These are phyloP conservation scores for Pholiota microspora DNA, from an alignment of 768 basidiomycete genomes.

Conservation along the genomic window DNA sequence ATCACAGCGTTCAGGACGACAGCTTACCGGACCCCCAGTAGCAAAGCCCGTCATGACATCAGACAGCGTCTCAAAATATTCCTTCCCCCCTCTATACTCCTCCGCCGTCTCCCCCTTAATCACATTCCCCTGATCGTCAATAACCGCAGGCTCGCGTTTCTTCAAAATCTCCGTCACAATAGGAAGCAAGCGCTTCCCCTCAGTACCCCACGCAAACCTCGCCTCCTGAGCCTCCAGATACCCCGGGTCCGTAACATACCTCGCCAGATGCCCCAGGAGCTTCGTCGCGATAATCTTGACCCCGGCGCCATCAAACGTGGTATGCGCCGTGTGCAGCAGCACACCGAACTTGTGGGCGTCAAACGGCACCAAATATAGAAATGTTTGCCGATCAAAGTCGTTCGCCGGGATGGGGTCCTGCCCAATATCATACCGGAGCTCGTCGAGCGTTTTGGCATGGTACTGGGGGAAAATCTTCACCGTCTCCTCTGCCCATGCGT, in stretches of 20 bases:
- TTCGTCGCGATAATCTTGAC: slow-evolving; percentile 17
- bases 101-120: slow-evolving; percentile 6
- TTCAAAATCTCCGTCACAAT: slow-evolving; percentile 16
- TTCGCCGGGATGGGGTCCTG: slow-evolving; percentile 17
- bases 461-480: slow-evolving; percentile 9
- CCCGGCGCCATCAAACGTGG: slow-evolving; percentile 17
- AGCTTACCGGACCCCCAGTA: slow-evolving; percentile 13
- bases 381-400: slow-evolving; percentile 17
- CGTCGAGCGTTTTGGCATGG: slow-evolving; percentile 13
- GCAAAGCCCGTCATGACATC: slow-evolving; percentile 15
- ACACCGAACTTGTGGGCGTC: slow-evolving; percentile 16
- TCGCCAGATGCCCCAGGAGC: slow-evolving; percentile 11
- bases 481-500: slow-evolving; percentile 12
- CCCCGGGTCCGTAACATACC: slow-evolving; percentile 10
- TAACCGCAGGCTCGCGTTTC: slow-evolving; percentile 12
- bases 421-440: slow-evolving; percentile 18
- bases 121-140: slow-evolving; percentile 5
- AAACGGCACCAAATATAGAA: slow-evolving; percentile 18
- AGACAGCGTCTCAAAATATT: slow-evolving; percentile 13
- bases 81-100: slow-evolving; percentile 15
- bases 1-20: too few relatives aligned
- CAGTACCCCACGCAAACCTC: slow-evolving; percentile 12
- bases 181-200: slow-evolving; percentile 9
- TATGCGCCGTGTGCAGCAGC: slow-evolving; percentile 17
- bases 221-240: slow-evolving; percentile 6